These are phyloP conservation scores for Camelina laxa DNA, from an alignment of 345 rosid species.

Conservation along the genomic window DNA sequence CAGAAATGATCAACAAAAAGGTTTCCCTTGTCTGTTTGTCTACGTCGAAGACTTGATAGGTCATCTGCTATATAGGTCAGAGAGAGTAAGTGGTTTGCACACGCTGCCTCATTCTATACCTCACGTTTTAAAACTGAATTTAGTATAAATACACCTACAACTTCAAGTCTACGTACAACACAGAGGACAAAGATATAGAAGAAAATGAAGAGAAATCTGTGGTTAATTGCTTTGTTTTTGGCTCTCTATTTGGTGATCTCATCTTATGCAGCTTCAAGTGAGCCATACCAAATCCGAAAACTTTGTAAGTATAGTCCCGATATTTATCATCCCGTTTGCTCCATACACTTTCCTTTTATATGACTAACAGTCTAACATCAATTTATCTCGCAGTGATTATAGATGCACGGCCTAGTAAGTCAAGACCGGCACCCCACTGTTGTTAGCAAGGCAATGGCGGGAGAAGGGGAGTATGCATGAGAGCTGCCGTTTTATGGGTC, in stretches of 20 bases:
- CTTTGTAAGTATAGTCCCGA: not conserved
- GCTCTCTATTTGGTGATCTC: constrained; percentile 9
- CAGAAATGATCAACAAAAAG: too few species aligned
- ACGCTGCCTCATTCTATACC: too few species aligned
- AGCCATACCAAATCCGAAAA: constrained; percentile 1
- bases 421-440: not conserved
- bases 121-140: too few species aligned
- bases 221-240: constrained; percentile 26
- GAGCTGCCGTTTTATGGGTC: not conserved
- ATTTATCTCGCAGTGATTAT: not conserved
- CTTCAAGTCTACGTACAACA: too few species aligned
- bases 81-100: too few species aligned
- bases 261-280: constrained; percentile 5
- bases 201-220: constrained; percentile 10
- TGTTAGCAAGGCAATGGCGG: not conserved
- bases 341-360: not conserved
- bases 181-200: too few species aligned
- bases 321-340: not conserved
- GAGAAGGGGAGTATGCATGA: not conserved
- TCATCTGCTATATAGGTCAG: too few species aligned
- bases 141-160: too few species aligned
- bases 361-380: not conserved
- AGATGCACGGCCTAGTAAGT: not conserved
- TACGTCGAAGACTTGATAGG: too few species aligned
- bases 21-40: too few species aligned